Base-by-base conservation (phyloP, 2,329 filamentous ascomycete genomes). In the Penicillium sp. region DNA sequence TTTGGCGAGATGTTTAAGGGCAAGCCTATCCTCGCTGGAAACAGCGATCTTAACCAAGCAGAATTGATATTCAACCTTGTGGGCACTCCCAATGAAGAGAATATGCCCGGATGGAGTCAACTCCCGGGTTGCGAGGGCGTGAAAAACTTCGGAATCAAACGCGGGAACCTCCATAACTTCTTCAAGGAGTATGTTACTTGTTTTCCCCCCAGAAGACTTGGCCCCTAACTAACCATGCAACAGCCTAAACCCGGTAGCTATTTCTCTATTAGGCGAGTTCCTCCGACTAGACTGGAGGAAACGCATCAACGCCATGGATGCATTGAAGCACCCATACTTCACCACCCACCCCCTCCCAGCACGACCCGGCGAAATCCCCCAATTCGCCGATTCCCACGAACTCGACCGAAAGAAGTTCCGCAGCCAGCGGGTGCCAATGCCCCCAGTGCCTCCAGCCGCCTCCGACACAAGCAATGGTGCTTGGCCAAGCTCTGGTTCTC, bases 1-100 rank as follows among this genome's bases (percentile, higher is more conserved):
- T 96, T 98, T 70, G 93, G 89, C 45, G 93, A 98, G 67, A 98
- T 98, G 91, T 85, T 96, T 57, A 82, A 88, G 60, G 84, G 88
- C 33, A 95, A 91, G 67, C 93, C 93, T 0, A 97, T 98, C 46
- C 77, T 98, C 38, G 81, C 89, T 7, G 93, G 93, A 12, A 88
- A 88, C 57, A 94, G 86, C 60, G 93, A 98, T 64, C 72, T 81
- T 6, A 85, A 96, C 63, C 93, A 98, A 69, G 82, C 94, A 12
- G 86, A 95, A 12, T 82, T 95, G 41, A 97, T 98, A 51, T 98
- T 95, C 71, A 87, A 90, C 56, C 77, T 98, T 34, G 86, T 95
- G 57, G 93, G 93, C 13, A 85, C 88, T 0, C 93, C 93, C 0
- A 95, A 79, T 0, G 88, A 96, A 19, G 82, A 89, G 43, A 93